Evolutionary conservation across 352 stramenopile genomes (phyloP), one percentile per base, ranked within the genome.

Genomic region (Globisporangium rhizosaccharum): DNA sequence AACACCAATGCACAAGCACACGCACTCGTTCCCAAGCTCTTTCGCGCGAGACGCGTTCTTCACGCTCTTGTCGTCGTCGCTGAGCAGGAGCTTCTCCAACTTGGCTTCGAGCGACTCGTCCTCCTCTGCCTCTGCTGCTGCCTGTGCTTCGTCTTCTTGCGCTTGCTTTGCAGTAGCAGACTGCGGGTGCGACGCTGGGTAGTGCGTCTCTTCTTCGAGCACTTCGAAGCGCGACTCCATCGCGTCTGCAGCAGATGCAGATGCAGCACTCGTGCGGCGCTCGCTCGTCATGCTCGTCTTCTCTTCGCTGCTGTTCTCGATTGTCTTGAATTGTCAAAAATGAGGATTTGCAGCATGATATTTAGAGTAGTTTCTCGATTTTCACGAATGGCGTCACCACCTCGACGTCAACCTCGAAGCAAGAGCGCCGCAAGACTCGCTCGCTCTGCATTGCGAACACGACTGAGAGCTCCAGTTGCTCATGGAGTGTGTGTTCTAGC

Each of bases 181-280:
- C 66, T 75, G 72, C 15, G 74, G 66, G 53, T 79, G 65, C 23
- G 57, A 63, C 49, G 59, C 59, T 26, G 81, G 77, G 62, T 68
- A 92, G 67, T 94, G 85, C 57, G 82, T 92, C 75, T 90, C 77
- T 61, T 94, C 85, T 64, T 94, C 85, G 48, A 94, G 62, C 58
- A 94, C 83, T 66, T 94, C 82, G 59, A 94, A 94, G 57, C 85
- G 79, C 62, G 76, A 78, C 58, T 71, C 62, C 50, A 51, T 55
- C 46, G 39, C 56, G 25, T 42, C 56, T 7, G 17, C 53, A 4
- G n/a, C 44, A 23, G 44, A 15, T 23, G n/a, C n/a, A 23, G 44
- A 14, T 2, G 44, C 17, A 49, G 44, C 44, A 25, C n/a, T 49
- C n/a, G 44, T 6, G 26, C 53, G 37, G 41, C 18, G 53, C 55